Evolutionary conservation across 1,284 basidiomycete species (phyloP).

Genomic region (Phaffia rhodozyma): DNA sequence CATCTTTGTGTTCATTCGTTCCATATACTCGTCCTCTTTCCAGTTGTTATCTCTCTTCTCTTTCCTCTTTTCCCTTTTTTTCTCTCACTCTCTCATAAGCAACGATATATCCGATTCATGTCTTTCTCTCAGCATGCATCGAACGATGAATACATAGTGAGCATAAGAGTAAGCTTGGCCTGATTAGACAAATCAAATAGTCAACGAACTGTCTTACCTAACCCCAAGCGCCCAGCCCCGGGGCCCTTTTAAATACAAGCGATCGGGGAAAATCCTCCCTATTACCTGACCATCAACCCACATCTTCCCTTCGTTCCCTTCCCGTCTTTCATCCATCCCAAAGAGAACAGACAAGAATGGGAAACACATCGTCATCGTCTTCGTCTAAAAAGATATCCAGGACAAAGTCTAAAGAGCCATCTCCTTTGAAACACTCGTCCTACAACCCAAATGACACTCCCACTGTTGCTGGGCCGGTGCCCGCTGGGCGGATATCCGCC

Average conservation of each 20-base stretch:
- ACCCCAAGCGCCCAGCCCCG: no score
- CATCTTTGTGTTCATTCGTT: not conserved
- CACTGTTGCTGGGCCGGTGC: constrained; percentile 12
- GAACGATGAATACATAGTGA: not conserved
- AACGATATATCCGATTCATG: not conserved
- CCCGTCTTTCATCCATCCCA: not conserved
- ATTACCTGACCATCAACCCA: no score
- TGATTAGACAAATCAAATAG: no score
- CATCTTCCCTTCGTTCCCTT: not conserved
- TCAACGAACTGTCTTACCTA: no score
- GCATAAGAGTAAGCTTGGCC: no score
- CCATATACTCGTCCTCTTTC: not conserved
- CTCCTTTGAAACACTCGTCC: not conserved
- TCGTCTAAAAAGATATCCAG: constrained; percentile 34
- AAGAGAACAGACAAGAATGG: constrained; percentile 27
- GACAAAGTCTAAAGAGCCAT: constrained; percentile 35
- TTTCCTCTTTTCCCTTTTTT: not conserved
- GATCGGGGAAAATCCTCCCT: no score
- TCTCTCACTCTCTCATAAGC: not conserved
- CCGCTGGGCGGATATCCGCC: constrained; percentile 17
- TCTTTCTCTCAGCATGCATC: not conserved
- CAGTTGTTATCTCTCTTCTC: not conserved
- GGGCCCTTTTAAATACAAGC: no score
- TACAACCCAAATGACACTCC: constrained; percentile 17
- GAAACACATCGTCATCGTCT: constrained; percentile 34